Base-by-base conservation (phyloP, 441 rosid genomes). In the Erysimum pusillum region DNA sequence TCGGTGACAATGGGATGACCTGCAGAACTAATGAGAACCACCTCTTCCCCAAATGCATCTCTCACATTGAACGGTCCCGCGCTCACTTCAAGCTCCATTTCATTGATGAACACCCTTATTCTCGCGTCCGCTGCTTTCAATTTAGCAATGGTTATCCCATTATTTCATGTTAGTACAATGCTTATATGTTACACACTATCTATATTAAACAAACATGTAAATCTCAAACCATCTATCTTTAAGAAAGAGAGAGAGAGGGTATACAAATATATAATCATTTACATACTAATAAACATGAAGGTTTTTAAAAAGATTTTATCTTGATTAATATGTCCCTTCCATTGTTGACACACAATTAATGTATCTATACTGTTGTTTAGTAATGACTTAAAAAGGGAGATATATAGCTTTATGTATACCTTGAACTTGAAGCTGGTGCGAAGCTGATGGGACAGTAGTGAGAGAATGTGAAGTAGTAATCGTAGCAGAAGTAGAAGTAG, bases 41-140 rank as follows among this genome's bases (percentile, higher is more conserved):
- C 88, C 48, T 91, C 94, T 57, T 89, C 97, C 31, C 99, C 99
- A 22, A 95, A 95, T 22, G 97, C 91, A 71, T 89, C 97, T 51
- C 90, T 83, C 60, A 93, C 89, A 74, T 90, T 93, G 75, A 95
- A 88, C 8, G 96, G 95, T 35, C 94, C 94, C 8, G 62, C 60
- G 1, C 80, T 80, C 41, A 95, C 87, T 65, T 96, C 96, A 56
- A 93, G 81, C 13, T 92, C 91, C 62, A 96, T 87, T 68, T 90
- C 98, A 65, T 93, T 91, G 85, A 96, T 87, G 60, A 91, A 90
- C 81, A 96, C 97, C 73, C 83, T 89, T 70, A 85, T 81, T 78
- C 76, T 89, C 11, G 75, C 67, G 10, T 72, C 52, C 4, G 72
- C 84, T 80, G 69, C 51, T 15, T 75, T 46, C 35, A 48, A 63